Base-by-base conservation (phyloP, 768 basidiomycete species). In the Kwoniella bestiolae region DNA sequence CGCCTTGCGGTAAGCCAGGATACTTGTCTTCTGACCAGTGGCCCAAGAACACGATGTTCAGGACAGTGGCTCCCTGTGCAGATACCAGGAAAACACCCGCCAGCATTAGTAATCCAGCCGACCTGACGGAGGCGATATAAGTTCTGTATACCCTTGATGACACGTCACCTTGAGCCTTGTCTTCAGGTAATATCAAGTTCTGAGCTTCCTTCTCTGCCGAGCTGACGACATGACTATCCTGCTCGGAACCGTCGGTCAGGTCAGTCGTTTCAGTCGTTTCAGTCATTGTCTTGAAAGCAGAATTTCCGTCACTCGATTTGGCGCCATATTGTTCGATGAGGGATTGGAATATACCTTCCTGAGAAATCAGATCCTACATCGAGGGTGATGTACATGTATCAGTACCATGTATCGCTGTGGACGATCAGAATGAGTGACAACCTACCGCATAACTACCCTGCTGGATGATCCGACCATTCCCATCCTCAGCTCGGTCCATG, bases 11-110 rank as follows among this genome's bases (percentile, higher is more conserved):
- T 73, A 90, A 88, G 3, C 85, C 84, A 5, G 69, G 64, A 18
- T 90, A 85, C 21, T 82, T 85, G n/a, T 82, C 64, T 0, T 83
- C 83, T 0, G 87, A 87, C 90, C 90, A 92, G 69, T 88, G 90
- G 0, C 89, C 89, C n/a, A 92, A 83, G 82, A 89, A 87, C 4
- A 92, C 75, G 34, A 85, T 88, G 68, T 86, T 88, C 0, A 84
- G 86, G 29, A 90, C 89, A 74, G 83, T 82, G 23, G 86, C 82
- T 1, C 76, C 83, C 74, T 90, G 86, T 12, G 79, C 79, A 0
- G 88, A 49, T 4, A 83, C 4, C 28, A 53, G 21, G 14, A 34
- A 53, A n/a, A 31, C 14, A 4, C 3, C 6, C 8, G 29, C 8
- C 16, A 14, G 7, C 5, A 32, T 32, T 11, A 28, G 12, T 18